phyloP scores from a whole-genome alignment of 176 grass and related monocot genomes.

The Aegilops sharonensis region DNA sequence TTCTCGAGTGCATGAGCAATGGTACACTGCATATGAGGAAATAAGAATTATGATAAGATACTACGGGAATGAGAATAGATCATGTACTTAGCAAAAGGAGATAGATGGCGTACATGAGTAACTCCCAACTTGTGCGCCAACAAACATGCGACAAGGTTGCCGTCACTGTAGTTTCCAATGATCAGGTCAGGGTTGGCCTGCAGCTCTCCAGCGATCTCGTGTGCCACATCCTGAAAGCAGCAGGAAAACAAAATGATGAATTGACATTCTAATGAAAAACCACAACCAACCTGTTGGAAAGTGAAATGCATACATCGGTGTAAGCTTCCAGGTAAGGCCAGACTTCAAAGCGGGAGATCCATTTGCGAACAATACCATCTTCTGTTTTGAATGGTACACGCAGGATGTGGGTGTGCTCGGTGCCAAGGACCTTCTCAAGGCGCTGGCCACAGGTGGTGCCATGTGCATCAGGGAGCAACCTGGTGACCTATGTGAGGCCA shows the following conservation, averaged over 20 bases:
- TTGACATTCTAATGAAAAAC: neutral
- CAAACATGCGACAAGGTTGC: constrained; percentile 69
- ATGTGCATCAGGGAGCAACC: constrained; percentile 67
- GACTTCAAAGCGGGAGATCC: constrained; percentile 84
- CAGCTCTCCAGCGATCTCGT: constrained; percentile 70
- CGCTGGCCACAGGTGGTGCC: constrained; percentile 73
- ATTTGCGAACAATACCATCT: constrained; percentile 66
- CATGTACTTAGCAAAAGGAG: neutral
- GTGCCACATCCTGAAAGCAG: constrained; percentile 62
- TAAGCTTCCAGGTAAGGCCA: constrained; percentile 83
- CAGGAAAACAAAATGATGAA: neutral
- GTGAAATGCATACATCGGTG: constrained; percentile 48
- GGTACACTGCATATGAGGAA: constrained; percentile 52
- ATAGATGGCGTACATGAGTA: constrained; percentile 45
- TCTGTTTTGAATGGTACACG: constrained; percentile 76
- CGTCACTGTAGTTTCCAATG: constrained; percentile 83
- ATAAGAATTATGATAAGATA: neutral
- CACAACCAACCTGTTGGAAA: neutral
- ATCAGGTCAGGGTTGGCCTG: constrained; percentile 70
- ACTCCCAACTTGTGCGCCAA: constrained; percentile 69
- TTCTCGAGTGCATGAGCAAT: constrained; percentile 85
- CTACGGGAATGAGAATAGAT: neutral
- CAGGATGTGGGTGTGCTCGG: constrained; percentile 76
- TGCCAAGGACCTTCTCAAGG: constrained; percentile 80
- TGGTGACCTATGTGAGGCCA: constrained; percentile 46